Conservation (phyloP, 345 rosid genomes). For the Linum trigynum region DNA sequence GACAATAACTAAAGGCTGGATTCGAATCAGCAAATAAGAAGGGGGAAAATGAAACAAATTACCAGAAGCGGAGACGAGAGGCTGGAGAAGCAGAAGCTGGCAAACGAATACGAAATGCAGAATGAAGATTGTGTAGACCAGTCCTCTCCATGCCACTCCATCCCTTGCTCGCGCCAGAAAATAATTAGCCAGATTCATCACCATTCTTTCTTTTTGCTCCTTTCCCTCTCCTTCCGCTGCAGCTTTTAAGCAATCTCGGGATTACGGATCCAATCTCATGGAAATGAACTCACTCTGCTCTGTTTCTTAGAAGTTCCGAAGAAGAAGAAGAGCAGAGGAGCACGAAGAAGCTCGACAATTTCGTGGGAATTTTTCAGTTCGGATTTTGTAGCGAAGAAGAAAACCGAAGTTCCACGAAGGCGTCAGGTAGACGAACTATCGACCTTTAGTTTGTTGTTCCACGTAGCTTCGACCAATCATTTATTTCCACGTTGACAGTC, state of each 20-base stretch:
- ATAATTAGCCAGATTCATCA: constrained; percentile 29
- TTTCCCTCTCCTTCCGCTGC: background rate
- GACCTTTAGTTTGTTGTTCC: background rate
- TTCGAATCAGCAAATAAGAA: background rate
- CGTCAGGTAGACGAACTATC: background rate
- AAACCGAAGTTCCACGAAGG: background rate
- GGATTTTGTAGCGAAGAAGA: background rate
- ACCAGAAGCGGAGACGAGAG: constrained; percentile 87
- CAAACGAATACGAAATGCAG: constrained; percentile 70
- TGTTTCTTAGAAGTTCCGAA: too few species aligned
- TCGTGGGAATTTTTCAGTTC: background rate
- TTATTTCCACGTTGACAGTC: background rate
- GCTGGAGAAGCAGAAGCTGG: constrained; percentile 81
- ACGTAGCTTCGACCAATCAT: constrained; percentile 1
- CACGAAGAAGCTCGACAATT: background rate
- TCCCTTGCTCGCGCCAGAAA: constrained; percentile 33
- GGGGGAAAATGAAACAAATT: background rate
- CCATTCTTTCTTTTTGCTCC: background rate
- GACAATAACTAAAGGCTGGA: background rate
- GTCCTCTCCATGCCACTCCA: constrained; percentile 70
- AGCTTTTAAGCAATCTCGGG: background rate
- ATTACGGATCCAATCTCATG: background rate
- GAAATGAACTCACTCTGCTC: too few species aligned
- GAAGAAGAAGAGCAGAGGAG: background rate
- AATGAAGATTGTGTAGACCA: constrained; percentile 43